Conservation (phyloP, 2,329 filamentous ascomycete genomes). For the Aureobasidium sp. region DNA sequence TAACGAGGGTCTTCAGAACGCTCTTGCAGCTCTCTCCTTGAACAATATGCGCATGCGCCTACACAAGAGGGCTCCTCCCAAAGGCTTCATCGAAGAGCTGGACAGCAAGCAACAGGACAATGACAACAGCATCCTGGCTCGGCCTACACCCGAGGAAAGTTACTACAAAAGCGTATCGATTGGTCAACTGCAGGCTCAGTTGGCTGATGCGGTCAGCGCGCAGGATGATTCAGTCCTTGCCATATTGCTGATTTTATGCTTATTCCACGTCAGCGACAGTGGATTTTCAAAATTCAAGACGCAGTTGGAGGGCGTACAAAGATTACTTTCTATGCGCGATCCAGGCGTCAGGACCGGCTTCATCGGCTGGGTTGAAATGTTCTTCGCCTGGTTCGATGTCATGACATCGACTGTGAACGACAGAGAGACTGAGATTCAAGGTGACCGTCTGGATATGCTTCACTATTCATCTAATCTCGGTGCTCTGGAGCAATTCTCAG, state of each 20-base stretch:
- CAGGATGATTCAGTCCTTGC: constrained; percentile 81
- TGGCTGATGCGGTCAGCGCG: constrained; percentile 66
- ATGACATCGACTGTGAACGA: constrained; percentile 90
- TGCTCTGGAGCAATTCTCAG: constrained; percentile 74
- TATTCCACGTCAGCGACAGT: constrained; percentile 90
- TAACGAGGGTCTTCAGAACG: constrained; percentile 81
- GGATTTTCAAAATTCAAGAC: constrained; percentile 89
- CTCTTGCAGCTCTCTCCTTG: constrained; percentile 78
- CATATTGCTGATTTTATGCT: constrained; percentile 77
- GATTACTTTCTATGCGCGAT: constrained; percentile 71
- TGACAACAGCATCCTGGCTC: constrained; percentile 27
- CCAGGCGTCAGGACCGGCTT: constrained; percentile 53
- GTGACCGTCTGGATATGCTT: constrained; percentile 54
- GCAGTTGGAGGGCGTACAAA: constrained; percentile 87
- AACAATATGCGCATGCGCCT: constrained; percentile 86
- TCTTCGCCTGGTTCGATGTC: constrained; percentile 92
- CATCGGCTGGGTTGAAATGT: constrained; percentile 81
- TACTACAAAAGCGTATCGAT: constrained; percentile 81
- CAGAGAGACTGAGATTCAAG: constrained; percentile 70
- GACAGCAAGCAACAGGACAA: constrained; percentile 17
- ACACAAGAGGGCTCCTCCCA: constrained; percentile 43
- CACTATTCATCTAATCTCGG: constrained; percentile 59
- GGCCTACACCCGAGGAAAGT: constrained; percentile 63
- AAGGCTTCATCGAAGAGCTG: constrained; percentile 26
- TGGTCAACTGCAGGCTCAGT: constrained; percentile 70